Evolutionary conservation across 1,139 yeast genomes (phyloP), one percentile per base, ranked within the genome.

Genomic region (Kurtzmaniella quercitrusa): DNA sequence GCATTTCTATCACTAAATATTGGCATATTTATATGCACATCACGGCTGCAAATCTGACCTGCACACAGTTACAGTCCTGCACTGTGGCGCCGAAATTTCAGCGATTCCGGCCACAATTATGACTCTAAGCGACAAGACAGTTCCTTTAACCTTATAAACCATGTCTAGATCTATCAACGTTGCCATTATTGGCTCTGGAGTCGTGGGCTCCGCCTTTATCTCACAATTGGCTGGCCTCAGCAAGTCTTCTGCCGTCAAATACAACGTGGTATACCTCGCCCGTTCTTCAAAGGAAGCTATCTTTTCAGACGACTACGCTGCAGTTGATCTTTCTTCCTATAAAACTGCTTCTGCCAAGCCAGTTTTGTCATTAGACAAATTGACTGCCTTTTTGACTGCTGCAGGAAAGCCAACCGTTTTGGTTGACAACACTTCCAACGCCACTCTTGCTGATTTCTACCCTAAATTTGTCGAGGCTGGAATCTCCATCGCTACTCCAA

Each of bases 401-500:
- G 81, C 94, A 8, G 75, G 84, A 22, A 65, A 68, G 43, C 97
- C 98, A 40, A 80, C 88, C 23, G 84, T 93, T 51, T 71, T 93
- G 48, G 85, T 94, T 38, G 99, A 93, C 67, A 93, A 93, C 74
- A 93, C 99, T 39, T 88, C 98, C 28, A 87, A 83, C 63, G 85
- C 78, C 52, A 60, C 76, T 5, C 71, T 91, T 54, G 96, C 98
- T 35, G 74, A 77, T 38, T 74, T 77, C 42, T 94, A 94, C 61
- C 88, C 96, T 38, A 63, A 71, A 30, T 83, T 93, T 56, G 70
- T 91, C 48, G 66, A 76, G 51, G 78, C 74, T 48, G 96, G 96
- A 35, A 83, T 94, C 52, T 88, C 97, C 38, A 80, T 93, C 56
- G 98, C 98, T 23, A 93, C 98, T 36, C 98, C 99, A 52, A 93